These are phyloP conservation scores for Picea mariana DNA, from an alignment of 83 land plant genomes.

Conservation along the genomic window DNA sequence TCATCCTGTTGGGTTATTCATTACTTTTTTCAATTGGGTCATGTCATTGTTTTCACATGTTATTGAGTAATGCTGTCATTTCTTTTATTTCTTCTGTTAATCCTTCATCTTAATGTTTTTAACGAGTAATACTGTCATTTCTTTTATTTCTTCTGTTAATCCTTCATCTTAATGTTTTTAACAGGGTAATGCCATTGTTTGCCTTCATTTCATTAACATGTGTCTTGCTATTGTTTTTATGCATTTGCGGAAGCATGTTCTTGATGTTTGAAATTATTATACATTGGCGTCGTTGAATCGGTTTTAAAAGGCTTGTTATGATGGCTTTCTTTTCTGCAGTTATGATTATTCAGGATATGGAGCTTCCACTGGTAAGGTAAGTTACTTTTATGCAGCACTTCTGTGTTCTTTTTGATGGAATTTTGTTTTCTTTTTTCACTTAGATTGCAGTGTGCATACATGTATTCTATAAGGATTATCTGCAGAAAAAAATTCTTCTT, in stretches of 20 bases:
- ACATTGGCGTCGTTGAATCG: neutral
- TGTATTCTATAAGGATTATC: neutral
- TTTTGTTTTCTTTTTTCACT: neutral
- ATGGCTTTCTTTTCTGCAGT: conserved; percentile 29
- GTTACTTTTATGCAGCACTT: neutral
- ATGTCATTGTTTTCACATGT: no score
- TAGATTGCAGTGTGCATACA: neutral
- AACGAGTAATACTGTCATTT: neutral
- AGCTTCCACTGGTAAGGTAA: conserved; percentile 73
- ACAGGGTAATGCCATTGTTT: neutral
- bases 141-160: neutral
- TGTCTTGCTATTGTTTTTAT: neutral
- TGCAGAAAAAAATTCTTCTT: no score
- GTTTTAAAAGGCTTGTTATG: neutral
- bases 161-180: neutral
- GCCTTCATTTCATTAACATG: neutral
- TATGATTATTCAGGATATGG: conserved; percentile 82
- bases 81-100: neutral
- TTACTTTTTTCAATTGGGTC: no score
- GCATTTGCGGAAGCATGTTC: neutral
- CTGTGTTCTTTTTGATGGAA: neutral
- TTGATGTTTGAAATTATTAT: neutral
- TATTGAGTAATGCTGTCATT: neutral
- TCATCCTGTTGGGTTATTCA: no score
- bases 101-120: no score